Conservation (phyloP, 176 grass and related monocot genomes). For the Saccharum officinarum region DNA sequence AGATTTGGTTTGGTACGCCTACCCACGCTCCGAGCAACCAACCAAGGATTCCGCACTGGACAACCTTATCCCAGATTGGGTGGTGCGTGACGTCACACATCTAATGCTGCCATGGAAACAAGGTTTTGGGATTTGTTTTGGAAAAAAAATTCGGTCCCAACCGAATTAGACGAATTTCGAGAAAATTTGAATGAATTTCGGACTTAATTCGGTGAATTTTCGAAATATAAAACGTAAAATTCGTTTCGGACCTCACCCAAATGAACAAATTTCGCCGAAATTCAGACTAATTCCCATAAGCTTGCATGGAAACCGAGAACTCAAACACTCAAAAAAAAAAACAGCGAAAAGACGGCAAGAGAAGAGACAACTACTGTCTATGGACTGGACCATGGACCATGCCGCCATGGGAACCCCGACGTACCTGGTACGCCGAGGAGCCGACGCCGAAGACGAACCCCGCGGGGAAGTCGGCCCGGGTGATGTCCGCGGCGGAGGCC, state of each 20-base stretch:
- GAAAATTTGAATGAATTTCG: too few relatives aligned
- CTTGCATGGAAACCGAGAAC: not conserved
- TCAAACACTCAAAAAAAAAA: not conserved
- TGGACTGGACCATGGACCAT: not conserved
- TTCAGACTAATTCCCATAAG: too few relatives aligned
- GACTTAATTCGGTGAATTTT: too few relatives aligned
- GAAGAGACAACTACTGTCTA: not conserved
- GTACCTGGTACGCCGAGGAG: constrained; percentile 74
- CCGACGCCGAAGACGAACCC: constrained; percentile 70
- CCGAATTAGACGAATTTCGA: too few relatives aligned
- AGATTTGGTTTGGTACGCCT: not conserved
- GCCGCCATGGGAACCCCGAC: not conserved
- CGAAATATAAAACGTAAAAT: too few relatives aligned
- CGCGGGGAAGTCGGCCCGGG: constrained; percentile 49
- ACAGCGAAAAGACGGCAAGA: not conserved
- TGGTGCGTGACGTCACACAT: not conserved
- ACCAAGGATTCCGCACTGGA: not conserved
- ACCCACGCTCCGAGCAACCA: not conserved
- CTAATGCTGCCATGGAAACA: too few relatives aligned
- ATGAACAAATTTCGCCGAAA: too few relatives aligned
- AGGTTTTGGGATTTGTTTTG: too few relatives aligned
- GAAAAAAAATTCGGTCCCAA: too few relatives aligned
- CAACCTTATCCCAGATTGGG: not conserved
- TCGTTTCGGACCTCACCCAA: too few relatives aligned
- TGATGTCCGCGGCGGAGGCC: constrained; percentile 22